Percentiles rank a stretch among this genome's conserved stretches.
Evolutionary conservation across 352 stramenopile genomes (phyloP).

Genomic region (Globisporangium megalacanthum): DNA sequence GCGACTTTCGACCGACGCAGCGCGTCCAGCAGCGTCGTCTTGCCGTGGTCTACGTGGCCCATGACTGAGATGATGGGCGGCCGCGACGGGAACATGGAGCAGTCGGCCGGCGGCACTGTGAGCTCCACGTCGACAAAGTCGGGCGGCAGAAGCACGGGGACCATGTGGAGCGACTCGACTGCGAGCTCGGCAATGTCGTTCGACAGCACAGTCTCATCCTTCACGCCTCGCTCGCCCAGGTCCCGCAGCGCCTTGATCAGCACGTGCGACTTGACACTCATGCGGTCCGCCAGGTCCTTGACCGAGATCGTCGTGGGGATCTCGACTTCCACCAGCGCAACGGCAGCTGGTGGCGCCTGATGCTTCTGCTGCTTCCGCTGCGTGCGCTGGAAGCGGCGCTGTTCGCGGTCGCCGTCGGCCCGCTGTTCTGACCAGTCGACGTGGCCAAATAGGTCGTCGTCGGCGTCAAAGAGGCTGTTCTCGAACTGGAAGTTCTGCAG

Average conservation of each 20-base stretch:
- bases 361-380: slow-evolving; percentile 47
- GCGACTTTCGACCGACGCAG: slow-evolving; percentile 91
- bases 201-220: slow-evolving; percentile 65
- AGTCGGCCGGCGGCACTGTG: slow-evolving; percentile 54
- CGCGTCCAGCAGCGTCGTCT: slow-evolving; percentile 98
- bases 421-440: slow-evolving; percentile 63
- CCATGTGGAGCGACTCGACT: slow-evolving; percentile 81
- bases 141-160: slow-evolving; percentile 72
- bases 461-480: slow-evolving; percentile 76
- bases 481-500: slow-evolving; percentile 85
- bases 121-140: slow-evolving; percentile 81
- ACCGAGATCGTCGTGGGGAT: slow-evolving; percentile 69
- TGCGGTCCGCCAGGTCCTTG: slow-evolving; percentile 74
- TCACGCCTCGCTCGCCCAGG: slow-evolving; percentile 60
- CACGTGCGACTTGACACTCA: slow-evolving; percentile 69
- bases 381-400: slow-evolving; percentile 53
- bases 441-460: slow-evolving; percentile 64
- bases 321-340: slow-evolving; percentile 62
- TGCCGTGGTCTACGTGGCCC: slow-evolving; percentile 99
- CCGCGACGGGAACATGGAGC: slow-evolving; percentile 56
- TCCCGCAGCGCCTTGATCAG: slow-evolving; percentile 60
- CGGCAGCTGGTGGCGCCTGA: slow-evolving; percentile 16
- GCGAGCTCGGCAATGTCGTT: slow-evolving; percentile 77
- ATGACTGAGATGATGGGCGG: slow-evolving; percentile 98
- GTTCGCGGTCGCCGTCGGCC: slow-evolving; percentile 44